Conservation (phyloP, 352 stramenopile genomes). For the Globisporangium megalacanthum region DNA sequence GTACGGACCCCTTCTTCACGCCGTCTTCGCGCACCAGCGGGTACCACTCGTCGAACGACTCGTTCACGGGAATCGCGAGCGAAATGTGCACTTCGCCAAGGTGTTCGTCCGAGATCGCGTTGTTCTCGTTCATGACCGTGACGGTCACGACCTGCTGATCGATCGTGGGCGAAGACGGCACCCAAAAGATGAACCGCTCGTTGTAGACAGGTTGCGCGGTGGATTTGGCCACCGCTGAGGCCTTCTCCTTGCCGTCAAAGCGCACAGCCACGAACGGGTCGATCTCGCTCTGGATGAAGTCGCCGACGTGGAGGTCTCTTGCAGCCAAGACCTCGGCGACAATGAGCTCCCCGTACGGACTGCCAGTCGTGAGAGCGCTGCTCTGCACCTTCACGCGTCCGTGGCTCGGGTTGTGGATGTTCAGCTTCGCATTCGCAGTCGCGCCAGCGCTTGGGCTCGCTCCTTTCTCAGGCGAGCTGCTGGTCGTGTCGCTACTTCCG, state of each 20-base stretch:
- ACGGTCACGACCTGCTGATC: conserved; percentile 40
- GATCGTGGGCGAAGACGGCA: conserved; percentile 38
- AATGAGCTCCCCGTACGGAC: conserved; percentile 60
- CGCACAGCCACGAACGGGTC: conserved; percentile 43
- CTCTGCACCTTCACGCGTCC: conserved; percentile 9
- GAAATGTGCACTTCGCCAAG: conserved; percentile 68
- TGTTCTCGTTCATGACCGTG: conserved; percentile 40
- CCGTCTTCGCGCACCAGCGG: conserved; percentile 56
- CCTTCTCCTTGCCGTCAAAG: conserved; percentile 29
- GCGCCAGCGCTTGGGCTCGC: conserved; percentile 14
- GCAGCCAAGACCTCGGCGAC: conserved; percentile 60
- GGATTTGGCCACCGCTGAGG: conserved; percentile 22
- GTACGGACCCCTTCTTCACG: conserved; percentile 43
- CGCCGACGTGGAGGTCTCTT: conserved; percentile 32
- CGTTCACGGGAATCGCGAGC: conserved; percentile 57
- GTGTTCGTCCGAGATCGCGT: conserved; percentile 38
- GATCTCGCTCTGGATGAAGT: conserved; percentile 32
- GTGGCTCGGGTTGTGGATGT: conserved; percentile 42
- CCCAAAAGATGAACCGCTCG: conserved; percentile 72
- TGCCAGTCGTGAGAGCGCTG: conserved; percentile 29
- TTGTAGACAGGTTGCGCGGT: conserved; percentile 40
- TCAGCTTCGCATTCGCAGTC: conserved; percentile 27
- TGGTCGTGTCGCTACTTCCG: conserved; percentile 11
- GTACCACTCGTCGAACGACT: conserved; percentile 66
- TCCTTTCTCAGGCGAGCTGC: conserved; percentile 3